Evolutionary conservation across 2,329 filamentous ascomycete species (phyloP).

Genomic region (Paracorniculantispora psalliotae): DNA sequence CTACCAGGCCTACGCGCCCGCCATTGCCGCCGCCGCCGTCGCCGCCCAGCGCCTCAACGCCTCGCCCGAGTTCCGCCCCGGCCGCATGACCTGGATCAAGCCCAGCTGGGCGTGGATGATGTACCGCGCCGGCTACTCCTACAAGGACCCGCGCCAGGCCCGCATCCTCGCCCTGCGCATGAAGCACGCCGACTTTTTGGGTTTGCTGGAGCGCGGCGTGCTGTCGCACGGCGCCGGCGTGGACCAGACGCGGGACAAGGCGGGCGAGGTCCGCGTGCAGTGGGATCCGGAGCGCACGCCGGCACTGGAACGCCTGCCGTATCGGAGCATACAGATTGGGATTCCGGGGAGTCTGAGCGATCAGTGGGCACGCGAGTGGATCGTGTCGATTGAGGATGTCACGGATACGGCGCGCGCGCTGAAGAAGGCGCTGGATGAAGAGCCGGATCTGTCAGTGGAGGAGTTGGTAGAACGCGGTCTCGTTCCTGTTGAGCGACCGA

Average conservation of each 20-base stretch:
- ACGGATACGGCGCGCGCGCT: conserved; percentile 47
- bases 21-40: conserved; percentile 51
- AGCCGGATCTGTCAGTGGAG: conserved; percentile 27
- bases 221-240: conserved; percentile 20
- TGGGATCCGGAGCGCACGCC: conserved; percentile 58
- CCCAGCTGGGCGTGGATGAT: conserved; percentile 61
- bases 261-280: conserved; percentile 47
- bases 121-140: conserved; percentile 56
- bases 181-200: conserved; percentile 44
- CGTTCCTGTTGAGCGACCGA: conserved; percentile 41
- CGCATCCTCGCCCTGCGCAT: conserved; percentile 55
- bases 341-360: conserved; percentile 43
- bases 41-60: conserved; percentile 45
- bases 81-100: conserved; percentile 62
- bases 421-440: conserved; percentile 40
- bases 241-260: conserved; percentile 20
- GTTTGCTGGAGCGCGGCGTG: conserved; percentile 36
- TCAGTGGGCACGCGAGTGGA: conserved; percentile 46
- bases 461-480: conserved; percentile 34
- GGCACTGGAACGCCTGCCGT: conserved; percentile 37
- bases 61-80: conserved; percentile 46
- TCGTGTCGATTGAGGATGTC: conserved; percentile 53
- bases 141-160: conserved; percentile 50
- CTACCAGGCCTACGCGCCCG: conserved; percentile 54
- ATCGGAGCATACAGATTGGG: conserved; percentile 58